These are phyloP conservation scores for Cytospora leucostoma DNA, from an alignment of 2,329 filamentous ascomycete species.

Conservation along the genomic window DNA sequence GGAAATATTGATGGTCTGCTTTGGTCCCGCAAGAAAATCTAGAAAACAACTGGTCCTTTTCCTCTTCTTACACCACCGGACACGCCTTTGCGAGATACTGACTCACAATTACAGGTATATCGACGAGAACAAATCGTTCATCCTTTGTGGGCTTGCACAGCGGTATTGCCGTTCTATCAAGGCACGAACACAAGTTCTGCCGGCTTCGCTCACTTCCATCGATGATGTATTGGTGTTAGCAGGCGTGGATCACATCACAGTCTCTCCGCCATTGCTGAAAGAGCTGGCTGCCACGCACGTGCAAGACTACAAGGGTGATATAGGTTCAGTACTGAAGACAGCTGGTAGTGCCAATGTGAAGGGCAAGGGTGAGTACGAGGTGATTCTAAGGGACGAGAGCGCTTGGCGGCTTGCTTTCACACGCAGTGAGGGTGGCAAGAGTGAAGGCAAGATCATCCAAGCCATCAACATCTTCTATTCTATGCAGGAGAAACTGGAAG, in stretches of 20 bases:
- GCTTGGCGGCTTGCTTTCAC: slow-evolving; percentile 54
- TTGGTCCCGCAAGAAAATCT: not conserved
- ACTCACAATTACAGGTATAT: slow-evolving; percentile 42
- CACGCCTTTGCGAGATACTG: not conserved
- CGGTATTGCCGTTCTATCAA: slow-evolving; percentile 49
- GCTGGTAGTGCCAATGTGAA: slow-evolving; percentile 25
- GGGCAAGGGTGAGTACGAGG: not conserved
- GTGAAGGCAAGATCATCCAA: slow-evolving; percentile 53
- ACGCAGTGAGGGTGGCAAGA: slow-evolving; percentile 47
- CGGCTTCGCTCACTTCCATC: slow-evolving; percentile 58
- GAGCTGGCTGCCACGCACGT: slow-evolving; percentile 45
- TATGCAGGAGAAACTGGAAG: slow-evolving; percentile 55
- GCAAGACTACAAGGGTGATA: slow-evolving; percentile 36
- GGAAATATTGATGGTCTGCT: not conserved
- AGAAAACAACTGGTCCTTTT: not conserved
- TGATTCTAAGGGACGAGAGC: slow-evolving; percentile 40
- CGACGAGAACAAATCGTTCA: slow-evolving; percentile 51
- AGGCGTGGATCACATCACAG: slow-evolving; percentile 60
- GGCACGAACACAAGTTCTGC: slow-evolving; percentile 53
- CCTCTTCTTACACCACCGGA: not conserved
- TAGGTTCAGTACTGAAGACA: slow-evolving; percentile 35
- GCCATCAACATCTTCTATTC: slow-evolving; percentile 61
- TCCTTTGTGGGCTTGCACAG: slow-evolving; percentile 54
- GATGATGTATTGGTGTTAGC: slow-evolving; percentile 61
- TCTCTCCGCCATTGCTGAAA: slow-evolving; percentile 54